These are phyloP conservation scores for Colletotrichum tropicicola DNA, from an alignment of 2,329 filamentous ascomycete species.

Conservation along the genomic window DNA sequence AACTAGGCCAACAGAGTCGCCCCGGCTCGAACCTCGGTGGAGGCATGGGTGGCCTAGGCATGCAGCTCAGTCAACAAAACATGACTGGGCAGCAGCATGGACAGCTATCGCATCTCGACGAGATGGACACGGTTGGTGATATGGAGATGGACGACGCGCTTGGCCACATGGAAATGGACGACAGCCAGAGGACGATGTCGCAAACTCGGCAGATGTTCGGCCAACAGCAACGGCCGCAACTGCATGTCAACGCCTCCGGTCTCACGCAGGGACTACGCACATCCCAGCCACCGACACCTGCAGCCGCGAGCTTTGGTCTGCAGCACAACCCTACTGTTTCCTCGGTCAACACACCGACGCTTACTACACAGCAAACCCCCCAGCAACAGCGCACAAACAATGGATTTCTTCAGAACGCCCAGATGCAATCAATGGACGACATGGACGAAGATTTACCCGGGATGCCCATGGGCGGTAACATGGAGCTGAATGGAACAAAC, in stretches of 20 bases:
- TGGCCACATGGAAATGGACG: constrained; percentile 70
- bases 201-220: constrained; percentile 76
- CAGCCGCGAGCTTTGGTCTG: constrained; percentile 78
- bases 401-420: constrained; percentile 58
- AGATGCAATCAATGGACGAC: constrained; percentile 72
- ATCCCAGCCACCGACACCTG: constrained; percentile 87
- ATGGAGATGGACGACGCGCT: constrained; percentile 96
- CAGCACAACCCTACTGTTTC: constrained; percentile 97
- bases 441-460: constrained; percentile 79
- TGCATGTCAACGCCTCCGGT: constrained; percentile 84
- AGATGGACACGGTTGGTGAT: constrained; percentile 88
- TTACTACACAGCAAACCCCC: constrained; percentile 78
- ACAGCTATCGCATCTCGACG: constrained; percentile 61
- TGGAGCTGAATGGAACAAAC: constrained; percentile 62
- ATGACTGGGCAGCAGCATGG: constrained; percentile 45
- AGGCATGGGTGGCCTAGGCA: constrained; percentile 28
- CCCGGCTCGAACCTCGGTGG: constrained; percentile 22
- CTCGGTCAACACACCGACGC: constrained; percentile 93
- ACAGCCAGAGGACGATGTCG: constrained; percentile 72
- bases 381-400: constrained; percentile 50
- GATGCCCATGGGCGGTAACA: constrained; percentile 69
- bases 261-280: constrained; percentile 81
- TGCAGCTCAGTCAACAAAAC: constrained; percentile 43
- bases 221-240: constrained; percentile 72
- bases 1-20: constrained; percentile 24